A percentile compares a stretch with the other conserved stretches of the same genome.
phyloP scores from a whole-genome alignment of 495 filamentous ascomycete species.

The Annulohypoxylon stygium region DNA sequence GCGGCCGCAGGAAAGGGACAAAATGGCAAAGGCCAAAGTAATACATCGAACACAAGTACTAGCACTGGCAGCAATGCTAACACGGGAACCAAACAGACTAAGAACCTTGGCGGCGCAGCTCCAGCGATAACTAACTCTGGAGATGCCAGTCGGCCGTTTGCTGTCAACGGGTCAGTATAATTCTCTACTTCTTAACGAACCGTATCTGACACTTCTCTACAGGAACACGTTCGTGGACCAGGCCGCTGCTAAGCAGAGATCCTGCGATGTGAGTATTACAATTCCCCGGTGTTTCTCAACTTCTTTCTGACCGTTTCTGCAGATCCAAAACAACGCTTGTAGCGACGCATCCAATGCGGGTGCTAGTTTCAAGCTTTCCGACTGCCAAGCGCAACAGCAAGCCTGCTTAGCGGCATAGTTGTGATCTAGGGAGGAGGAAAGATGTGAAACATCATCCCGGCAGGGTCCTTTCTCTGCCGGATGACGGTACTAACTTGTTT shows the following conservation, averaged over 20 bases:
- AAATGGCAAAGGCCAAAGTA: slow-evolving; percentile 41
- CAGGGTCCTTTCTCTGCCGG: slow-evolving; percentile 5
- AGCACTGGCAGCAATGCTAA: slow-evolving; percentile 46
- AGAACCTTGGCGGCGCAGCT: slow-evolving; percentile 55
- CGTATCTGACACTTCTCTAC: slow-evolving; percentile 22
- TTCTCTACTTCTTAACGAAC: background rate
- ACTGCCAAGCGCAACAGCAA: slow-evolving; percentile 61
- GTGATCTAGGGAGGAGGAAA: slow-evolving; percentile 18
- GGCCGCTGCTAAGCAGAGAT: slow-evolving; percentile 56
- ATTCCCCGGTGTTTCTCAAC: background rate
- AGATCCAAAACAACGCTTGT: slow-evolving; percentile 67
- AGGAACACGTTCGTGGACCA: slow-evolving; percentile 62
- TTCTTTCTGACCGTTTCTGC: slow-evolving; percentile 38
- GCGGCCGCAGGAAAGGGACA: slow-evolving; percentile 14
- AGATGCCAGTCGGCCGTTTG: slow-evolving; percentile 61
- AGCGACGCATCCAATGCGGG: slow-evolving; percentile 60
- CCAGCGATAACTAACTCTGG: slow-evolving; percentile 55
- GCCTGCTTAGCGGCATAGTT: slow-evolving; percentile 37
- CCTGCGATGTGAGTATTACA: slow-evolving; percentile 40
- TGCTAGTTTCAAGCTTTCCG: slow-evolving; percentile 50
- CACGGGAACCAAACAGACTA: slow-evolving; percentile 43
- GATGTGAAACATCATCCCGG: slow-evolving; percentile 29
- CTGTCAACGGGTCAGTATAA: slow-evolving; percentile 56
- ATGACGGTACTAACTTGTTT: slow-evolving; percentile 31
- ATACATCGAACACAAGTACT: slow-evolving; percentile 35